These are phyloP conservation scores for Geotrichum macrosporum DNA, from an alignment of 1,139 yeast species.

Conservation along the genomic window DNA sequence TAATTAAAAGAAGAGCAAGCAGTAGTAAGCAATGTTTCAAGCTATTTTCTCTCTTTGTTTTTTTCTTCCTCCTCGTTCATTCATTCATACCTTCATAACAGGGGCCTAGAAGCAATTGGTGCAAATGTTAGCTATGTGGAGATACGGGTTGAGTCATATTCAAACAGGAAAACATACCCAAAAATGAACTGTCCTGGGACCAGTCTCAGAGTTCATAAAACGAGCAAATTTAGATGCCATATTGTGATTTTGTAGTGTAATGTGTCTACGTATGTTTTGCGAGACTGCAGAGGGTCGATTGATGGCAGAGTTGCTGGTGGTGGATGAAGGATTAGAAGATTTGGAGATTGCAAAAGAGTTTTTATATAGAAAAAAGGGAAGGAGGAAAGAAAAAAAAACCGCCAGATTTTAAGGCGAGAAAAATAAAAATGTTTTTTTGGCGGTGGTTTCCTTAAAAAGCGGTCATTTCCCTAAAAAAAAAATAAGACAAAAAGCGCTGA, in stretches of 20 bases:
- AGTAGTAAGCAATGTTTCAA: too few relatives aligned
- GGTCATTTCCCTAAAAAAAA: too few relatives aligned
- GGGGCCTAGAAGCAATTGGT: slow-evolving; percentile 49
- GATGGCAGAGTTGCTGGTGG: too few relatives aligned
- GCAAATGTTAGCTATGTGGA: not conserved
- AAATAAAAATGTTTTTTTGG: too few relatives aligned
- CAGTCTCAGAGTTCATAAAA: slow-evolving; percentile 81
- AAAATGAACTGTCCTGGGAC: slow-evolving; percentile 92
- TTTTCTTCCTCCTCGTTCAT: too few relatives aligned
- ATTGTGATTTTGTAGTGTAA: too few relatives aligned
- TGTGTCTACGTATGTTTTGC: not conserved
- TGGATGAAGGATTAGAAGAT: not conserved
- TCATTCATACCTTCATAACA: slow-evolving; percentile 45
- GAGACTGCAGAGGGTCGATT: not conserved
- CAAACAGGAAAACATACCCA: slow-evolving; percentile 51
- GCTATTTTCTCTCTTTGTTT: too few relatives aligned
- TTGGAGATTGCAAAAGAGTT: not conserved
- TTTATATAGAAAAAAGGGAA: slow-evolving; percentile 29
- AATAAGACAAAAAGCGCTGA: too few relatives aligned
- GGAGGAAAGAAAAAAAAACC: slow-evolving; percentile 98
- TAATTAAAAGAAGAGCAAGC: too few relatives aligned
- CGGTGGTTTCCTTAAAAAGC: too few relatives aligned
- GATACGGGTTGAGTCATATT: not conserved
- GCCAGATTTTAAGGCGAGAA: slow-evolving; percentile 49
- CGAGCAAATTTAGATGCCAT: slow-evolving; percentile 49